Evolutionary conservation across 2,329 filamentous ascomycete genomes (phyloP).

Genomic region (Colletotrichum abscissum): DNA sequence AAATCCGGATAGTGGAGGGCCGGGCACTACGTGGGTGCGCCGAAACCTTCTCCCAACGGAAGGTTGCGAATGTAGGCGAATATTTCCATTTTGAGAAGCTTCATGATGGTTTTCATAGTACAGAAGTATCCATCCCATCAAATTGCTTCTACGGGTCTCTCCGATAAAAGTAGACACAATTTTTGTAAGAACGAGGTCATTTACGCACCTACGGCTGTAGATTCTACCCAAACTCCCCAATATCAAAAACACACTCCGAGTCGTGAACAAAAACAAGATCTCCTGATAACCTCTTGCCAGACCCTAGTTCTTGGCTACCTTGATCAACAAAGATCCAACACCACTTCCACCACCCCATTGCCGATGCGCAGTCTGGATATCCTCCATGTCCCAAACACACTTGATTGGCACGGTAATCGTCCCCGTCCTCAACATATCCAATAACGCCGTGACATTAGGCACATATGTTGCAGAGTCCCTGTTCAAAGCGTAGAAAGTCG

Average conservation of each 20-base stretch:
- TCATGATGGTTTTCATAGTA: too few species aligned
- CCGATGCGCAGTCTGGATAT: conserved; percentile 51
- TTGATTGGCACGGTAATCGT: conserved; percentile 50
- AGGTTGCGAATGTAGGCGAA: background rate
- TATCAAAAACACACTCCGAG: background rate
- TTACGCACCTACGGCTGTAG: background rate
- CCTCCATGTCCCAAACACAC: conserved; percentile 53
- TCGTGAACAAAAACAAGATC: background rate
- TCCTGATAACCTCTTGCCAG: background rate
- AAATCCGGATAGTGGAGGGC: conserved; percentile 20
- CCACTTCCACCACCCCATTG: conserved; percentile 48
- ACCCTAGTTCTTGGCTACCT: background rate
- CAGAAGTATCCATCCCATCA: too few species aligned
- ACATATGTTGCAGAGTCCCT: conserved; percentile 47
- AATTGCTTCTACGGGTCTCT: too few species aligned
- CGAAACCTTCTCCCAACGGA: background rate
- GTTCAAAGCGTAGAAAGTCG: conserved; percentile 49
- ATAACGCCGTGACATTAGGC: conserved; percentile 43
- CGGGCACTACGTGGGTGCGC: background rate
- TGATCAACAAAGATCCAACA: conserved; percentile 49
- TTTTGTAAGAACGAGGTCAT: too few species aligned
- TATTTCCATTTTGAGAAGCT: background rate
- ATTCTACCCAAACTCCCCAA: background rate
- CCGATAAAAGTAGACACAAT: too few species aligned
- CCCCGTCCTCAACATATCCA: conserved; percentile 45